phyloP scores from a whole-genome alignment of 208 protist species.

The Wallacemonas rigidus region DNA sequence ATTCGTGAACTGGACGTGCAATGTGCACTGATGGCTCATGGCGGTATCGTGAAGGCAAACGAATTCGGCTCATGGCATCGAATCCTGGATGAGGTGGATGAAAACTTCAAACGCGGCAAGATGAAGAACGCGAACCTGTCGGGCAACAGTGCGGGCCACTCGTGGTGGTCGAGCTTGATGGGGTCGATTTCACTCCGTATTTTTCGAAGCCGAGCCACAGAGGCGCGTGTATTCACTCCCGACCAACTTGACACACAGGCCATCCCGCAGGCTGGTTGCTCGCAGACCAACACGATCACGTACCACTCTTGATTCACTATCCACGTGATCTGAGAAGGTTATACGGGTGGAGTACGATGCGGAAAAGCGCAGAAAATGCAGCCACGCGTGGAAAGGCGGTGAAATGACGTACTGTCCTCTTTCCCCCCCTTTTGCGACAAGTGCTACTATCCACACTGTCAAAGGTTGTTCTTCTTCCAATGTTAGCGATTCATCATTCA shows the following conservation, averaged over 20 bases:
- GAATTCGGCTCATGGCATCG: constrained; percentile 39
- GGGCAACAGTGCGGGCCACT: background rate
- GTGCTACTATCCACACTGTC: background rate
- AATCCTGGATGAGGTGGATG: constrained; percentile 38
- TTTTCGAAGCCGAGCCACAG: background rate
- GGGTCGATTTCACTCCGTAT: constrained; percentile 1
- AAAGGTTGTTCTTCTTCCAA: background rate
- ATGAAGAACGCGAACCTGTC: background rate
- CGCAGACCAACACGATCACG: constrained; percentile 5
- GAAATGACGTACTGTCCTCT: background rate
- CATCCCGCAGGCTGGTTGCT: background rate
- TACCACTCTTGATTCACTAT: constrained; percentile 1
- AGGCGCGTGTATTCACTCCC: constrained; percentile 21
- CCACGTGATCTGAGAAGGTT: background rate
- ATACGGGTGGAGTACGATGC: too few species aligned
- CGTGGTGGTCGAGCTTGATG: background rate
- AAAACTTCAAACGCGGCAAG: constrained; percentile 14
- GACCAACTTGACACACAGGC: constrained; percentile 10
- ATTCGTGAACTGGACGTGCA: constrained; percentile 39
- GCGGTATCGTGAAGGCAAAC: constrained; percentile 41
- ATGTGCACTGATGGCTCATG: constrained; percentile 44
- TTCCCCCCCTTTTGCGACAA: background rate
- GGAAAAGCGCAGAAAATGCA: too few species aligned
- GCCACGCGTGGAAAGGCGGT: background rate
- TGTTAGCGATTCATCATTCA: background rate